Conservation (phyloP, 306 rosid genomes). For the Senna tora region DNA sequence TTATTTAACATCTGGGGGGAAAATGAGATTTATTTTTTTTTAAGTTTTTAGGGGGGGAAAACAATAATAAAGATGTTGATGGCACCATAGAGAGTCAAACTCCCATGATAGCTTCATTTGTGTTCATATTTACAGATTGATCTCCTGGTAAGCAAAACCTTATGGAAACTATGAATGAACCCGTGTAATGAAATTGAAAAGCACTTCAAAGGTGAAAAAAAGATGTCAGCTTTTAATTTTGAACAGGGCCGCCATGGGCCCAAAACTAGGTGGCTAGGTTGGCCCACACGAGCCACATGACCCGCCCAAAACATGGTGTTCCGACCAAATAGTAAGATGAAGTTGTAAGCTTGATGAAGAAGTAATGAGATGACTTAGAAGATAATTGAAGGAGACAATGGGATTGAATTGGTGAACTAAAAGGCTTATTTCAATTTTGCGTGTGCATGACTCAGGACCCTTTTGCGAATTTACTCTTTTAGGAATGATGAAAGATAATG, state of each 20-base stretch:
- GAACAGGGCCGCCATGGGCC: not conserved
- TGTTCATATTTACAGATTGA: not conserved
- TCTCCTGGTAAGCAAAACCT: not conserved
- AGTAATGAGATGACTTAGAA: constrained; percentile 36
- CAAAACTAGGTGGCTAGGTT: not conserved
- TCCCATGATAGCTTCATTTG: not conserved
- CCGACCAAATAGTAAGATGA: not conserved
- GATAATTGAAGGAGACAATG: constrained; percentile 28
- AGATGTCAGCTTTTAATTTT: constrained; percentile 17
- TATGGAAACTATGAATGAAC: not conserved
- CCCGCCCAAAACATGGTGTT: too few relatives aligned
- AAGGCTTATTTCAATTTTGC: constrained; percentile 40
- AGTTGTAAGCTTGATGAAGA: constrained; percentile 26
- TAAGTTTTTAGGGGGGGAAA: too few relatives aligned
- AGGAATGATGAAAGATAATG: constrained; percentile 38
- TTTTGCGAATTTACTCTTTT: constrained; percentile 30
- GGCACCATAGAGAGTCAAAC: not conserved
- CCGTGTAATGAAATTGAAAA: constrained; percentile 14
- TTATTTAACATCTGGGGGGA: not conserved
- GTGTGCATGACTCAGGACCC: constrained; percentile 19
- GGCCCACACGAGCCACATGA: not conserved
- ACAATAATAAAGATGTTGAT: too few relatives aligned
- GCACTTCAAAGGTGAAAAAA: constrained; percentile 28
- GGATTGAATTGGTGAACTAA: constrained; percentile 46
- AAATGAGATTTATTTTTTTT: too few relatives aligned